These are phyloP conservation scores for Euphorbia schlechtendalii DNA, from an alignment of 441 rosid genomes.

Conservation along the genomic window DNA sequence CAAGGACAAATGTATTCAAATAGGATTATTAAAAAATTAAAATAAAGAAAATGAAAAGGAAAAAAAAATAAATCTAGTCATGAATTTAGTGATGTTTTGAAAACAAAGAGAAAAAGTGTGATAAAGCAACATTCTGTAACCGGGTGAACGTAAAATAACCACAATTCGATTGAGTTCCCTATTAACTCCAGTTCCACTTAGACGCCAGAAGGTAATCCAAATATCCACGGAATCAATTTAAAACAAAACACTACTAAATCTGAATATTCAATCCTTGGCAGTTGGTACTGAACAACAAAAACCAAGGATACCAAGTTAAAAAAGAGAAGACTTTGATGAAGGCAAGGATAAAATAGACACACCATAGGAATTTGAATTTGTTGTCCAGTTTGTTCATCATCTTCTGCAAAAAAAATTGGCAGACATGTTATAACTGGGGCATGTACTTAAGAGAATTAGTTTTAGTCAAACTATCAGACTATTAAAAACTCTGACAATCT, in stretches of 20 bases:
- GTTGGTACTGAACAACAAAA: background rate
- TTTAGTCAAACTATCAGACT: constrained; percentile 5
- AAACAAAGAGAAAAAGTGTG: background rate
- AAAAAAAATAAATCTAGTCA: background rate
- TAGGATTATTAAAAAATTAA: background rate
- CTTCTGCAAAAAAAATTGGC: constrained; percentile 35
- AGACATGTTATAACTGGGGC: constrained; percentile 13
- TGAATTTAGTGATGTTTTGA: background rate
- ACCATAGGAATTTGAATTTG: constrained; percentile 52
- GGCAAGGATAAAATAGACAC: constrained; percentile 19
- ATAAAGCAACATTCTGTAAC: background rate
- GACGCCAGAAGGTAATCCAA: background rate
- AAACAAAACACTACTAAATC: background rate
- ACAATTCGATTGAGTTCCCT: background rate
- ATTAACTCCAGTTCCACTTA: background rate
- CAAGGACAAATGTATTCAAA: background rate
- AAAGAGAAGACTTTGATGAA: background rate
- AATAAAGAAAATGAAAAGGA: too few relatives aligned
- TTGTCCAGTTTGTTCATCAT: constrained; percentile 32
- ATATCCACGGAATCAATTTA: background rate
- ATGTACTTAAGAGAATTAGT: constrained; percentile 7
- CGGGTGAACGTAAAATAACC: background rate
- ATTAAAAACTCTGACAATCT: background rate
- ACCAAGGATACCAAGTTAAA: background rate
- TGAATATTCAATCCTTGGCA: constrained; percentile 5